These are phyloP conservation scores for Physcia stellaris DNA, from an alignment of 495 filamentous ascomycete genomes.

Conservation along the genomic window DNA sequence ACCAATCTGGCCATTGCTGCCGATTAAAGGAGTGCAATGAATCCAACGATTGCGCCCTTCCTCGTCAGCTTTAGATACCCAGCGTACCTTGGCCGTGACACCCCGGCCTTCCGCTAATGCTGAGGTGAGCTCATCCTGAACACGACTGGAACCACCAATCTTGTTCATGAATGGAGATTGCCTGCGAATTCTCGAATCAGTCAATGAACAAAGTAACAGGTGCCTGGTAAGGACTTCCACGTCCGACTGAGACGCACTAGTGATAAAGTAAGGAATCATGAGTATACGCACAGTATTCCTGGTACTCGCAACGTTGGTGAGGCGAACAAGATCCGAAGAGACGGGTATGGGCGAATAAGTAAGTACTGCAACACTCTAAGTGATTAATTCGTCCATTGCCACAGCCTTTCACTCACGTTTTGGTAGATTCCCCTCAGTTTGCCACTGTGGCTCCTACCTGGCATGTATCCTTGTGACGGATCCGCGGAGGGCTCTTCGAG, in stretches of 20 bases:
- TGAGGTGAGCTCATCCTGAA: constrained; percentile 39
- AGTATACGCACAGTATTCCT: constrained; percentile 45
- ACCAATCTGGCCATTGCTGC: constrained; percentile 42
- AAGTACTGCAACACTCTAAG: constrained; percentile 34
- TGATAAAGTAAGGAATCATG: too few species aligned
- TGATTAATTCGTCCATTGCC: background rate
- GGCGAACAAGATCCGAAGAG: constrained; percentile 50
- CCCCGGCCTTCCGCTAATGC: constrained; percentile 46
- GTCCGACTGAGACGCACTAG: too few species aligned
- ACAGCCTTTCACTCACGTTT: constrained; percentile 22
- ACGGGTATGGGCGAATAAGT: constrained; percentile 48
- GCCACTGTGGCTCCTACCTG: constrained; percentile 9
- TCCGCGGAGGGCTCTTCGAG: constrained; percentile 17
- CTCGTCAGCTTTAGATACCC: constrained; percentile 33
- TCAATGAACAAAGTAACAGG: too few species aligned
- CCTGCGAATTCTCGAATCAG: too few species aligned
- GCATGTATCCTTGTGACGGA: background rate
- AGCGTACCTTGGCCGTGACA: constrained; percentile 52
- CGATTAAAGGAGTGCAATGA: constrained; percentile 46
- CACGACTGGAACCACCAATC: constrained; percentile 38
- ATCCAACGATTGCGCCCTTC: constrained; percentile 44
- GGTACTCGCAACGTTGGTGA: constrained; percentile 50
- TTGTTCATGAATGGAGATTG: constrained; percentile 48
- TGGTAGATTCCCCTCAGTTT: constrained; percentile 31
- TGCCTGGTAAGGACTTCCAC: too few species aligned